These are phyloP conservation scores for Silybum marianum DNA, from an alignment of 129 eudicot genomes.

Conservation along the genomic window DNA sequence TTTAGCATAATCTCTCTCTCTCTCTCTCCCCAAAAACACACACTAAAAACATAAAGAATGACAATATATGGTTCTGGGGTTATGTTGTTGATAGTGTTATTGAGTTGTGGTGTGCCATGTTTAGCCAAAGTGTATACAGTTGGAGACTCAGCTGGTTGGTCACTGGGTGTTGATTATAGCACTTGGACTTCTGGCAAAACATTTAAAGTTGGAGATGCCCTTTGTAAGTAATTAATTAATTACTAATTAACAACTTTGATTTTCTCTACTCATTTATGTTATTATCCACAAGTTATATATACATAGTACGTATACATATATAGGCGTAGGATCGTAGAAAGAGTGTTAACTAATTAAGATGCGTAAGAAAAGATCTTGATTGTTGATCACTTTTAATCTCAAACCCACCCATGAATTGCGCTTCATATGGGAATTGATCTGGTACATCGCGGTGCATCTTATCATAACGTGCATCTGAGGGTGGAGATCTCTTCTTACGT, in stretches of 20 bases:
- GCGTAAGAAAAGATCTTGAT: too few relatives aligned
- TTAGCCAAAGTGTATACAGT: conserved; percentile 58
- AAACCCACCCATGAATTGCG: too few relatives aligned
- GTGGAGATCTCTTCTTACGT: too few relatives aligned
- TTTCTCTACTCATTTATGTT: not conserved
- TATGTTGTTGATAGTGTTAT: conserved; percentile 24
- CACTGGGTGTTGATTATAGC: conserved; percentile 50
- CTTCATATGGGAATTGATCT: too few relatives aligned
- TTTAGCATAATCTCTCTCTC: not conserved
- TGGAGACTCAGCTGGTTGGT: conserved; percentile 71
- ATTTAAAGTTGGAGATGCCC: conserved; percentile 57
- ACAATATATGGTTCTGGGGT: not conserved
- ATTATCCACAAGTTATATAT: not conserved
- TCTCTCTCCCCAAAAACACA: not conserved
- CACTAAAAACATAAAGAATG: conserved; percentile 19
- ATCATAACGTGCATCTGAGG: too few relatives aligned
- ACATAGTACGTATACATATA: not conserved
- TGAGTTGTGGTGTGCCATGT: conserved; percentile 18
- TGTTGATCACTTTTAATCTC: not conserved
- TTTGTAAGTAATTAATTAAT: conserved; percentile 38
- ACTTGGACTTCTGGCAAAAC: conserved; percentile 64
- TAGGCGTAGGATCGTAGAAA: too few relatives aligned
- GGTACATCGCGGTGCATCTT: too few relatives aligned
- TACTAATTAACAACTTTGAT: not conserved
- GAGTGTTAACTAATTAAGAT: too few relatives aligned